Percentiles rank a stretch among this genome's conserved stretches.
Evolutionary conservation across 2,329 filamentous ascomycete species (phyloP).

Genomic region (Trichophyton benhamiae): DNA sequence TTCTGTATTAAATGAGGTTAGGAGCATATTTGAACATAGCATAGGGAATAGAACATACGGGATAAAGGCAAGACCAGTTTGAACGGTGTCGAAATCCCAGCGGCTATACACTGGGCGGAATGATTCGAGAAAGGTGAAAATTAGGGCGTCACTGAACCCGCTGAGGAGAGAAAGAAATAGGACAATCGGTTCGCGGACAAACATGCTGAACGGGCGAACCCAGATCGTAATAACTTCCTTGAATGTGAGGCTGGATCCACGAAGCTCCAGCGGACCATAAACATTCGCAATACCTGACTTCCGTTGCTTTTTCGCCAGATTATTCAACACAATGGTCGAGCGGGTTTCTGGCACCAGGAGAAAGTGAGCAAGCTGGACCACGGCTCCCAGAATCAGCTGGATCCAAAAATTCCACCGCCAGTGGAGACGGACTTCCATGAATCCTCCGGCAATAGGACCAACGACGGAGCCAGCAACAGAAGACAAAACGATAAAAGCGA

Average conservation of each 20-base stretch:
- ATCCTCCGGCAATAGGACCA: conserved; percentile 42
- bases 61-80: conserved; percentile 42
- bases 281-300: conserved; percentile 46
- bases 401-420: conserved; percentile 55
- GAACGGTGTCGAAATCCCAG: conserved; percentile 44
- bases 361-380: conserved; percentile 42
- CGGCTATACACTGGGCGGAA: conserved; percentile 48
- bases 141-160: conserved; percentile 52
- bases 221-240: conserved; percentile 47
- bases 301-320: conserved; percentile 45
- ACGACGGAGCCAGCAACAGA: conserved; percentile 42
- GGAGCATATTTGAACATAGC: not conserved
- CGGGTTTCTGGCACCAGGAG: conserved; percentile 45
- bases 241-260: conserved; percentile 42
- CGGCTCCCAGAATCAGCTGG: conserved; percentile 45
- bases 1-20: conserved; percentile 14
- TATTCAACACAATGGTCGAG: conserved; percentile 45
- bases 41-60: conserved; percentile 27
- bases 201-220: conserved; percentile 51
- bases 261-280: conserved; percentile 61
- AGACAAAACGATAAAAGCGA: conserved; percentile 49
- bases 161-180: conserved; percentile 49
- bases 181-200: conserved; percentile 53
- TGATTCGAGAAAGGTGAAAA: conserved; percentile 55
- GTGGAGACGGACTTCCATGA: conserved; percentile 35